Evolutionary conservation across 106 monocot species (phyloP), one percentile per base, ranked within the genome.

Genomic region (Dendrobium nobile): DNA sequence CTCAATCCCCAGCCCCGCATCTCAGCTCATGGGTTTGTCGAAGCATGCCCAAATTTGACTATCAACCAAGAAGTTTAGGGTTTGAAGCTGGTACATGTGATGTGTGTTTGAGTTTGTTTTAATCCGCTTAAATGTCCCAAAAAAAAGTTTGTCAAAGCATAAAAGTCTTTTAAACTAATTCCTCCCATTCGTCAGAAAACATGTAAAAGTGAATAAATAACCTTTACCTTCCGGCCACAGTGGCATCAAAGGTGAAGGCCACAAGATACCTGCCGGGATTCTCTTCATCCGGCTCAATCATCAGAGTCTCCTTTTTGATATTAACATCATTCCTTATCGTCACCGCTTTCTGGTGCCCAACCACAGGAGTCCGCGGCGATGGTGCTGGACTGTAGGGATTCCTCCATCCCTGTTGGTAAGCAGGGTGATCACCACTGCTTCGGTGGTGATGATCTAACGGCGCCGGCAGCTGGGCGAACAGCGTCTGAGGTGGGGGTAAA

Each of bases 261-360:
- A 97, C 89, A 43, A 97, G 88, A 51, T 90, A 94, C 55, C 55
- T 80, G n/a, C 90, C 90, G 0, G 89, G 89, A 47, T 92, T 89
- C 78, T 86, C 58, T 75, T 91, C 92, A 59, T 97, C 96, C 1
- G 92, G 87, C 80, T 94, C 96, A 22, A 97, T 79, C 85, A 85
- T 89, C 81, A 94, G 75, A 11, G 87, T 90, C 87, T 97, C 96
- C 87, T 97, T 97, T 88, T 97, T 97, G 24, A 97, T 77, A 77
- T 97, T 97, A 9, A 97, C 92, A 45, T 94, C 94, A 72, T 94
- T 97, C 73, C 90, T 56, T 22, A 97, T 94, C 0, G 96, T 94
- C 13, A 94, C 82, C 0, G 96, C 96, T 87, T 97, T 94, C 86
- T 97, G 96, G 83, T 92, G 94, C 89, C 94, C 94, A 13, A 94